A percentile compares a stretch with the other conserved stretches of the same genome.
Conservation (phyloP, 1,139 yeast genomes). For the Pneumocystis sp. region DNA sequence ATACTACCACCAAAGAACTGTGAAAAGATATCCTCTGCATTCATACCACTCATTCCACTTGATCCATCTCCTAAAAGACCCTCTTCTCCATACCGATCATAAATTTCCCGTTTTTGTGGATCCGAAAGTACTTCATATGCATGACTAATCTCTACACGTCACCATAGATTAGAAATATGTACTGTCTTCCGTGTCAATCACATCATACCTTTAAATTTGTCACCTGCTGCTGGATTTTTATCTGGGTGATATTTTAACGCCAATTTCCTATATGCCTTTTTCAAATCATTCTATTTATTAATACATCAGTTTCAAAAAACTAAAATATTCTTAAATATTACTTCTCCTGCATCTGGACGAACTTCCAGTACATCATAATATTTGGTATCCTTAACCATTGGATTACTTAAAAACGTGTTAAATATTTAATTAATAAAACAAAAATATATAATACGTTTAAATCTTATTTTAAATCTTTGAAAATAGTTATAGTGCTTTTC, state of each 20-base stretch:
- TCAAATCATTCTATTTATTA: conserved; percentile 71
- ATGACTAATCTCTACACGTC: conserved; percentile 15
- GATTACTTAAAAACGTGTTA: not conserved
- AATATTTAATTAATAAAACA: not conserved
- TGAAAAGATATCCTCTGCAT: conserved; percentile 75
- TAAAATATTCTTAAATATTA: conserved; percentile 32
- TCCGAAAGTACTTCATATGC: conserved; percentile 66
- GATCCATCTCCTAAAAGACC: conserved; percentile 69
- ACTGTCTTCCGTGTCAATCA: not conserved
- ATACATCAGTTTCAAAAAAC: conserved; percentile 56
- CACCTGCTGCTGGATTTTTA: conserved; percentile 87
- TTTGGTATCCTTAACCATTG: conserved; percentile 1
- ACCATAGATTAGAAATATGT: not conserved
- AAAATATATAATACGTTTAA: not conserved
- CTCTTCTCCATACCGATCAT: conserved; percentile 85
- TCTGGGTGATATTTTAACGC: conserved; percentile 92
- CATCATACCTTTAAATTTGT: conserved; percentile 62
- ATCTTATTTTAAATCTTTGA: not conserved
- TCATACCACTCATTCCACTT: conserved; percentile 55
- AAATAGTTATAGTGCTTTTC: not conserved
- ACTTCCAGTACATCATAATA: not conserved
- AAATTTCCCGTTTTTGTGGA: conserved; percentile 71
- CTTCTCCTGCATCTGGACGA: not conserved
- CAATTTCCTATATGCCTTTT: conserved; percentile 59
- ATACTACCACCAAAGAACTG: conserved; percentile 76